Evolutionary conservation across 805 yeast genomes (phyloP).

Genomic region (Pichia paraexigua): DNA sequence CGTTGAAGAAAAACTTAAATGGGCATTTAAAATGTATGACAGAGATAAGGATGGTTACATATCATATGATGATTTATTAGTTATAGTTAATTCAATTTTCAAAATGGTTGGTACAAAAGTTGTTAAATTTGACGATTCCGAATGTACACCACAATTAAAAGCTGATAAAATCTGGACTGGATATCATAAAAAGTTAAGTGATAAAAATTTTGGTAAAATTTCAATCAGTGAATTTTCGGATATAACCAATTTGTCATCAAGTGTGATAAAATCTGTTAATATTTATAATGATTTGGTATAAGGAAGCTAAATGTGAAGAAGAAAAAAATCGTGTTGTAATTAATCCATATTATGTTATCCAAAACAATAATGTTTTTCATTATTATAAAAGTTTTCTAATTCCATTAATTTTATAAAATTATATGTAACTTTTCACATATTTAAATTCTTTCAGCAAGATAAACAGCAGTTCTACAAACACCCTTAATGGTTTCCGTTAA

Average conservation of each 20-base stretch:
- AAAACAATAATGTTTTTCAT: neutral
- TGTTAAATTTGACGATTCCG: slow-evolving; percentile 84
- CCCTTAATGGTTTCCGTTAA: slow-evolving; percentile 81
- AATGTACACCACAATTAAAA: slow-evolving; percentile 83
- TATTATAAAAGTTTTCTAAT: neutral
- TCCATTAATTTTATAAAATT: neutral
- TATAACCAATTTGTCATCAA: slow-evolving; percentile 71
- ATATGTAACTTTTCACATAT: neutral
- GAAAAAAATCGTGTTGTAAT: neutral
- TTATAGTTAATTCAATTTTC: slow-evolving; percentile 76
- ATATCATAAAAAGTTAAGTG: slow-evolving; percentile 46
- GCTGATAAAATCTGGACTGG: slow-evolving; percentile 65
- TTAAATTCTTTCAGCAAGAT: slow-evolving; percentile 80
- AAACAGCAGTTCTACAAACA: slow-evolving; percentile 81
- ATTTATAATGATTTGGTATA: slow-evolving; percentile 32
- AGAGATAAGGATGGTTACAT: slow-evolving; percentile 71
- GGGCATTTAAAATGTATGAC: slow-evolving; percentile 90
- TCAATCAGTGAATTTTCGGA: slow-evolving; percentile 79
- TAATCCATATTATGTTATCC: neutral
- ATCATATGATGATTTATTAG: slow-evolving; percentile 67
- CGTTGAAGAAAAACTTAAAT: slow-evolving; percentile 71
- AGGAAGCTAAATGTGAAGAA: neutral
- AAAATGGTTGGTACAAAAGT: slow-evolving; percentile 87
- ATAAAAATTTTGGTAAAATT: slow-evolving; percentile 60
- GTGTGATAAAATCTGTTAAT: slow-evolving; percentile 67